Percentiles rank a stretch among this genome's conserved stretches.
phyloP scores from a whole-genome alignment of 1,139 yeast genomes.

The Fermentozyma sake region DNA sequence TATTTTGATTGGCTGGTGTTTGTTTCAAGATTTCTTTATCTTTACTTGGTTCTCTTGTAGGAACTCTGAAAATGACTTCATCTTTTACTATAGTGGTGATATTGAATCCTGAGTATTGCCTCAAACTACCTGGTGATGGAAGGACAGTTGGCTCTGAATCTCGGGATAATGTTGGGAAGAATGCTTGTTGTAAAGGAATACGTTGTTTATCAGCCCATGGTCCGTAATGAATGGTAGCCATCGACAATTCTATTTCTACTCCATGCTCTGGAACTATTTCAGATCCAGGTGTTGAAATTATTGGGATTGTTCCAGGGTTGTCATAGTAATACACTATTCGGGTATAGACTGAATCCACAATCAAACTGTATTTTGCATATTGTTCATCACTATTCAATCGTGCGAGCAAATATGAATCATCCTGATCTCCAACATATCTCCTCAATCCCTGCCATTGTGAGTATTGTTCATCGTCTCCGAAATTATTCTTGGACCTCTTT shows the following conservation, averaged over 20 bases:
- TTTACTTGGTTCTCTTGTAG: constrained; percentile 81
- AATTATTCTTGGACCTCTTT: constrained; percentile 1
- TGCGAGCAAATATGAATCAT: constrained; percentile 27
- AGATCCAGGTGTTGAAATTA: constrained; percentile 1
- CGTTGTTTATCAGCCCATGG: constrained; percentile 95
- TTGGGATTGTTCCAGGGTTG: constrained; percentile 48
- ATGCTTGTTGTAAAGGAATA: constrained; percentile 54
- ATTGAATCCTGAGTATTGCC: constrained; percentile 57
- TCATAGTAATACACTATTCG: constrained; percentile 64
- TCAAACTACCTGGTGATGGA: constrained; percentile 42
- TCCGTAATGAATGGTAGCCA: constrained; percentile 77
- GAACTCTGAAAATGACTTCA: constrained; percentile 66
- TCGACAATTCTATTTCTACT: constrained; percentile 51
- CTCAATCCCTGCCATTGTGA: constrained; percentile 39
- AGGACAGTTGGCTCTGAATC: constrained; percentile 47
- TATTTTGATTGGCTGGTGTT: constrained; percentile 6
- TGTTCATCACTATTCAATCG: constrained; percentile 49
- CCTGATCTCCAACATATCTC: constrained; percentile 37
- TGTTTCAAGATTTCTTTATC: constrained; percentile 39
- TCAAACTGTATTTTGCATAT: constrained; percentile 76
- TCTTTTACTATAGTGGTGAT: constrained; percentile 56
- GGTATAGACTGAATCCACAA: constrained; percentile 60
- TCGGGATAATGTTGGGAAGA: constrained; percentile 65
- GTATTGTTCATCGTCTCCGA: constrained; percentile 5
- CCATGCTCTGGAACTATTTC: constrained; percentile 60